These are phyloP conservation scores for Pyricularia sp. DNA, from an alignment of 2,329 filamentous ascomycete species.

Conservation along the genomic window DNA sequence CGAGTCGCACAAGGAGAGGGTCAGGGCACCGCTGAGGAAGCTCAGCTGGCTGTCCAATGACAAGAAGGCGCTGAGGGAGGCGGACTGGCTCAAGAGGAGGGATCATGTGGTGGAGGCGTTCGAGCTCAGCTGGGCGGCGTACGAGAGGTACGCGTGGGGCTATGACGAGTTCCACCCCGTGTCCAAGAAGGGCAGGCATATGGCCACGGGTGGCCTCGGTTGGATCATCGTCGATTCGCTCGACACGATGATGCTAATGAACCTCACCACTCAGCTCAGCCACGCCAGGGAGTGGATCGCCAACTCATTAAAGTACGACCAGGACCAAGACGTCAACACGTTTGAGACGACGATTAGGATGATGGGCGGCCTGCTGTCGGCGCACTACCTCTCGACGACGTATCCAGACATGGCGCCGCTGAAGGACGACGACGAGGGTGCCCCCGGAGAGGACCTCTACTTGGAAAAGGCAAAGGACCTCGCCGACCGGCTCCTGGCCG, in stretches of 20 bases:
- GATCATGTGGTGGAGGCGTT: conserved; percentile 85
- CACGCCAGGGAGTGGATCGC: conserved; percentile 87
- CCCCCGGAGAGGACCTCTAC: conserved; percentile 79
- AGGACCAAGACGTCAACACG: conserved; percentile 91
- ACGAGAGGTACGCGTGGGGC: conserved; percentile 89
- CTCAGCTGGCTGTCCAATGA: conserved; percentile 49
- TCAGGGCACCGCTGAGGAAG: conserved; percentile 23
- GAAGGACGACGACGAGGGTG: conserved; percentile 59
- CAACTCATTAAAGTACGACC: conserved; percentile 72
- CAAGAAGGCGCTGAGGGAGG: conserved; percentile 25
- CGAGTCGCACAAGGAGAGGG: conserved; percentile 24
- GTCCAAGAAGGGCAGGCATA: conserved; percentile 68
- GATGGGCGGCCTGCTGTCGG: conserved; percentile 85
- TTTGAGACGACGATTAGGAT: conserved; percentile 98
- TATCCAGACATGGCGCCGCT: conserved; percentile 74
- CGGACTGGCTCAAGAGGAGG: conserved; percentile 70
- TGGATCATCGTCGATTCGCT: conserved; percentile 98
- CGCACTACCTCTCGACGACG: conserved; percentile 84
- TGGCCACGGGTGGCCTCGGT: conserved; percentile 82
- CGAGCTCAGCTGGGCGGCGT: conserved; percentile 83
- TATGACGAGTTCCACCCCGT: conserved; percentile 83
- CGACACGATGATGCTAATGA: conserved; percentile 98
- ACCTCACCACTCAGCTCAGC: conserved; percentile 74
- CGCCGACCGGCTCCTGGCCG: conserved; percentile 75
- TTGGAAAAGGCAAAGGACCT: conserved; percentile 93